Conservation (phyloP, 306 rosid genomes). For the Quercus dentata region DNA sequence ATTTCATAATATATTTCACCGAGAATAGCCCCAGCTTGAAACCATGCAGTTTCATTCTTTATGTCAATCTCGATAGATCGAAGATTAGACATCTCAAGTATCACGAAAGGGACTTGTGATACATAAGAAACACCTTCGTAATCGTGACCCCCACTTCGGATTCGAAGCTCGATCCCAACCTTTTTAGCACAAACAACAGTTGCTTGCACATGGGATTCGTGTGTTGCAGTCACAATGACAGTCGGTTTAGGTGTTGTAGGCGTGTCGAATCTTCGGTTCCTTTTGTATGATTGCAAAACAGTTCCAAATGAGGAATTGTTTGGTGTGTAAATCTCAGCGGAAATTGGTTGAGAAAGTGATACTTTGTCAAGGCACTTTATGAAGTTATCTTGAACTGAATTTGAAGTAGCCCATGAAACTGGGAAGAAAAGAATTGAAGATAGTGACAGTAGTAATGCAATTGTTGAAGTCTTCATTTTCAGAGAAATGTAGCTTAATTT, state of each 20-base stretch:
- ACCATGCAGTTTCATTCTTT: too few relatives aligned
- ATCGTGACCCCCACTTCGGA: conserved; percentile 83
- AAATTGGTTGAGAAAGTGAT: conserved; percentile 26
- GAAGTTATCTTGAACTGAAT: conserved; percentile 40
- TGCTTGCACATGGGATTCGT: conserved; percentile 59
- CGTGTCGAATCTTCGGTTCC: conserved; percentile 43
- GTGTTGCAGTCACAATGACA: conserved; percentile 58
- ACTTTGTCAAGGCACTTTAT: conserved; percentile 35
- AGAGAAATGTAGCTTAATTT: too few relatives aligned
- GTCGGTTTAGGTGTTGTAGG: conserved; percentile 63
- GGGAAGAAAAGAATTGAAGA: conserved; percentile 23
- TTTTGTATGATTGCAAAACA: conserved; percentile 45
- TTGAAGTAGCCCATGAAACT: conserved; percentile 25
- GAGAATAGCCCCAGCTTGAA: too few relatives aligned
- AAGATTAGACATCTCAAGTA: conserved; percentile 60
- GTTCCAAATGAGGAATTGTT: conserved; percentile 30
- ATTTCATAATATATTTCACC: too few relatives aligned
- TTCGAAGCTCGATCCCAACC: conserved; percentile 49
- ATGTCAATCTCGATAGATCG: conserved; percentile 8
- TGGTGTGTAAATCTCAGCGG: conserved; percentile 29
- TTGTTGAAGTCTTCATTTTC: too few relatives aligned
- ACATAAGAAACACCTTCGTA: conserved; percentile 77
- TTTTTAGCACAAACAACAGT: conserved; percentile 60
- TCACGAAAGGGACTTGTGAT: conserved; percentile 49
- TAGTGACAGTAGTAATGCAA: too few relatives aligned